Base-by-base conservation (phyloP, 2,329 filamentous ascomycete genomes). In the Scedosporium apiospermum region DNA sequence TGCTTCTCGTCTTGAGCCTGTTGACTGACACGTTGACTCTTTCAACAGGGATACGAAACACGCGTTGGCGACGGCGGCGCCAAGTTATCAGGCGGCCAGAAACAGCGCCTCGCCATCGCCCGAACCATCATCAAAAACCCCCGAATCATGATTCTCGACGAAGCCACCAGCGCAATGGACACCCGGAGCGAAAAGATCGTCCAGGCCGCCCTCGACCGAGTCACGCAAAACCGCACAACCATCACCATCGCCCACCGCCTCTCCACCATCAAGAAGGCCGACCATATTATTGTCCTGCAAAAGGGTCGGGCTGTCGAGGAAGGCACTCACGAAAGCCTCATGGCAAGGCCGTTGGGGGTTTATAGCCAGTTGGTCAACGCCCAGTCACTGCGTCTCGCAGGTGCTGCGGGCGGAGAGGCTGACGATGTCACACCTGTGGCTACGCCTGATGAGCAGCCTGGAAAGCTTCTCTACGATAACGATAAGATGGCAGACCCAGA, bases 21-120 rank as follows among this genome's bases (percentile, higher is more conserved):
- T 49, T 23, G 21, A 3, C 44, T 34, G 69, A 69, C 6, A 66
- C 65, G 9, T 2, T 30, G 14, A 1, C 9, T 23, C 27, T 44
- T 44, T 14, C 6, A 57, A 38, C 21, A 89, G 76, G 84, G 85
- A 1, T 93, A 93, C 69, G 81, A 88, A 4, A 91, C 90, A 0
- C 74, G 82, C 7, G 90, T 95, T 1, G 91, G 91, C 1, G 90
- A 93, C 69, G 83, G 83, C 27, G 91, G 91, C 4, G 87, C 88
- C 58, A 91, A 90, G 70, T 77, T 96, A 1, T 92, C 88, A 10
- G 89, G 90, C n/a, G 91, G 91, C 1, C 91, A 96, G 71, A 83
- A 89, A 16, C 91, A 96, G 71, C 84, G 91, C 5, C 81, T 96
- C 26, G 88, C 89, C 1, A 92, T 92, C 65, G 89, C 89, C 1